Evolutionary conservation across 176 grass and related monocot genomes (phyloP), one percentile per base, ranked within the genome.

Genomic region (Melocanna baccifera): DNA sequence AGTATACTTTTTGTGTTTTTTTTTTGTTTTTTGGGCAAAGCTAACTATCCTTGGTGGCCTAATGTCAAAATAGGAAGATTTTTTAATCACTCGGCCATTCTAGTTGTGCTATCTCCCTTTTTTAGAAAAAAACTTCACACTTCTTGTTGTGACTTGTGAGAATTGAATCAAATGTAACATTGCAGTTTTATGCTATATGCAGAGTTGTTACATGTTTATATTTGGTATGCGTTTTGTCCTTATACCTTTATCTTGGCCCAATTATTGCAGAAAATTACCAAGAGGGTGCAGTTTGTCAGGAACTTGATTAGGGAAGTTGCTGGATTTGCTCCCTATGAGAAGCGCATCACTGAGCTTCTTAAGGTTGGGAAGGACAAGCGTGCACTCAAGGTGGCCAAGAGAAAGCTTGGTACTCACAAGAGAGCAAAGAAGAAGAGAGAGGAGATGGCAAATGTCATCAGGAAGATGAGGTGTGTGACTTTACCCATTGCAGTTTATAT

Each of bases 341-440:
- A 87, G 75, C 85, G 89, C 29, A 91, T 91, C 75, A 91, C 85
- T 80, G 84, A 91, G 81, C 89, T 91, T 87, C 80, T 91, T 4
- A 91, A 91, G 37, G 89, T 91, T 79, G 89, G 89, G 32, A 87
- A 91, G 76, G 89, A 91, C 53, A 91, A 91, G 81, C 89, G 89
- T 19, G 89, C 89, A 6, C 85, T 91, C 34, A 91, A 91, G 85
- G 69, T 91, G 13, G 89, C 89, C 0, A 91, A 91, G 43, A 79
- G 89, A 69, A 90, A 90, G 85, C 81, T 91, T 9, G 89, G 89
- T 29, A 91, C 89, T 5, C 89, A 91, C 89, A 91, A 91, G 85
- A 91, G 89, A 43, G 89, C 89, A 1, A 91, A 91, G 85, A 91
- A 91, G 89, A 91, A 91, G 89, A 87, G 89, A 87, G 89, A 91